These are phyloP conservation scores for Rhizophagus clarus DNA, from an alignment of 192 early-diverging fungal genomes.

Conservation along the genomic window DNA sequence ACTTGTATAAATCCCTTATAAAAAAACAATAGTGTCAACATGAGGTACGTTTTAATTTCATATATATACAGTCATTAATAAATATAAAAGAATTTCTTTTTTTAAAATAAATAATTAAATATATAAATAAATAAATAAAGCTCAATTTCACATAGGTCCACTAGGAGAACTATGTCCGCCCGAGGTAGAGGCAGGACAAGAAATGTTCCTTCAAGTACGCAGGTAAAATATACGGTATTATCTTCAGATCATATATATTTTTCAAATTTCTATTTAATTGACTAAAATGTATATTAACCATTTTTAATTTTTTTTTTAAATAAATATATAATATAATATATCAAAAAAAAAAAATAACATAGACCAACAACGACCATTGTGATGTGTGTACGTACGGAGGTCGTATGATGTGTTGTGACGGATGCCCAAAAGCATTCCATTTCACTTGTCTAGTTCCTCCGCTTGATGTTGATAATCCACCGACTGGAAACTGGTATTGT, in stretches of 20 bases:
- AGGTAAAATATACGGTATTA: not conserved
- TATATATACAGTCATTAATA: not conserved
- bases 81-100: not conserved
- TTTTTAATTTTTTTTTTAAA: not conserved
- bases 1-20: too few relatives aligned
- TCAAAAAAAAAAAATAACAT: not conserved
- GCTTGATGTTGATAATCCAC: slow-evolving; percentile 35
- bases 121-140: not conserved
- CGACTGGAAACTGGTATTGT: slow-evolving; percentile 46
- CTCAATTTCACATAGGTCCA: not conserved
- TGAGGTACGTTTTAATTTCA: not conserved
- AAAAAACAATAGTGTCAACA: not conserved
- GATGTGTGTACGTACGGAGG: slow-evolving; percentile 39
- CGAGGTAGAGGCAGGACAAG: not conserved
- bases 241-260: not conserved
- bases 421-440: slow-evolving; percentile 46
- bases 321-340: not conserved
- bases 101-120: not conserved
- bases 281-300: not conserved
- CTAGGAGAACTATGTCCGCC: not conserved
- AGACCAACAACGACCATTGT: slow-evolving; percentile 42
- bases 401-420: slow-evolving; percentile 45
- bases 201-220: not conserved
- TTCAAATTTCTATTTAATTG: too few relatives aligned
- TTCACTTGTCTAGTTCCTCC: slow-evolving; percentile 44